These are phyloP conservation scores for Diplocarpon rosae DNA, from an alignment of 2,329 filamentous ascomycete species.

Conservation along the genomic window DNA sequence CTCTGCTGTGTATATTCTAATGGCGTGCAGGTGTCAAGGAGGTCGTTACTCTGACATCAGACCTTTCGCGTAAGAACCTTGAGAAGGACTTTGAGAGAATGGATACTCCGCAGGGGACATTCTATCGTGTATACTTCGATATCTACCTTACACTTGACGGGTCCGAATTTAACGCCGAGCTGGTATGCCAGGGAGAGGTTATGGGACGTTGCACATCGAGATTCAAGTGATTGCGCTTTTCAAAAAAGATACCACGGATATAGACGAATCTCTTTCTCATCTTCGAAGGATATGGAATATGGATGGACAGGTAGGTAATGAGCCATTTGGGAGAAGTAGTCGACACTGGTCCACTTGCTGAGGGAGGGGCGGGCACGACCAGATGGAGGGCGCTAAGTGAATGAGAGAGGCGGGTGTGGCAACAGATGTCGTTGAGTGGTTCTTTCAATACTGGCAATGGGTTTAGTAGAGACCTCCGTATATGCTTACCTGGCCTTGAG, in stretches of 20 bases:
- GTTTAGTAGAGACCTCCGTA: not conserved
- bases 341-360: no score
- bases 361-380: no score
- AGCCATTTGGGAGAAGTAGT: no score
- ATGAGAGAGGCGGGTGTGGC: not conserved
- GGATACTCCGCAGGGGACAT: conserved; percentile 95
- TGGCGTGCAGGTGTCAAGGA: conserved; percentile 78
- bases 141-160: conserved; percentile 91
- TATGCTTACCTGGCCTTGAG: not conserved
- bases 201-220: conserved; percentile 94
- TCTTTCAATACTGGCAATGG: conserved; percentile 9
- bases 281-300: conserved; percentile 4
- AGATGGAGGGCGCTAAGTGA: not conserved
- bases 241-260: conserved; percentile 10
- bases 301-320: not conserved
- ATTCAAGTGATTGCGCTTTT: conserved; percentile 46
- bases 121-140: conserved; percentile 74
- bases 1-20: conserved; percentile 18
- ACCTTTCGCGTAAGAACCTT: conserved; percentile 93
- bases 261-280: conserved; percentile 19
- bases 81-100: conserved; percentile 99
- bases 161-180: conserved; percentile 93
- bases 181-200: conserved; percentile 98
- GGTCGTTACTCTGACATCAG: conserved; percentile 92
- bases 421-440: conserved; percentile 6